phyloP scores from a whole-genome alignment of 2,329 filamentous ascomycete genomes.

The Fusarium sp. region DNA sequence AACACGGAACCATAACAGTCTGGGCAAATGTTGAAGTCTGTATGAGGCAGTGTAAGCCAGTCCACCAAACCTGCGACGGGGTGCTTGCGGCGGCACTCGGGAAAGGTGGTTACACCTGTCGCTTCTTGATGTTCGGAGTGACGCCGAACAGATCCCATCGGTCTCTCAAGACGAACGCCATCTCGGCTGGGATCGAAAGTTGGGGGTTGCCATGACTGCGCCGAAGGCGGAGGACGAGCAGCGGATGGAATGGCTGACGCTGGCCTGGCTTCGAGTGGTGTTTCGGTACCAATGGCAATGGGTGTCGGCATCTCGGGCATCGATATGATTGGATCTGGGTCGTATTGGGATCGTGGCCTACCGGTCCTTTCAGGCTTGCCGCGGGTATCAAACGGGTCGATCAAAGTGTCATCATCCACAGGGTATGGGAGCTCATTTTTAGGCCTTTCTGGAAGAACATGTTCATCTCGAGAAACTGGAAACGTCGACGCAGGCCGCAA shows the following conservation, averaged over 20 bases:
- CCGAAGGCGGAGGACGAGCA: constrained; percentile 32
- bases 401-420: constrained; percentile 51
- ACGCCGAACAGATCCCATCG: constrained; percentile 62
- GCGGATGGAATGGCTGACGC: constrained; percentile 44
- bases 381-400: constrained; percentile 43
- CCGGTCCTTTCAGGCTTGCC: constrained; percentile 32
- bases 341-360: constrained; percentile 38
- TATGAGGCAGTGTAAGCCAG: constrained; percentile 82
- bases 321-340: constrained; percentile 35
- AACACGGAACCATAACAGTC: constrained; percentile 81
- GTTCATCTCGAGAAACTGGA: constrained; percentile 42
- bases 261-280: constrained; percentile 40
- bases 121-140: constrained; percentile 61
- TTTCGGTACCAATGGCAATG: constrained; percentile 41
- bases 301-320: constrained; percentile 46
- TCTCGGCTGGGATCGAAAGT: constrained; percentile 58
- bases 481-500: constrained; percentile 51
- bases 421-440: constrained; percentile 54
- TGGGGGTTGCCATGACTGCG: constrained; percentile 60
- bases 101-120: constrained; percentile 60
- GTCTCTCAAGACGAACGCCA: constrained; percentile 52
- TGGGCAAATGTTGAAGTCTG: constrained; percentile 84
- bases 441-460: constrained; percentile 37
- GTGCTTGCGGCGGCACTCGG: constrained; percentile 76
- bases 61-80: constrained; percentile 75